phyloP scores from a whole-genome alignment of 768 basidiomycete genomes.

The Boletus rufocinnamomeus region DNA sequence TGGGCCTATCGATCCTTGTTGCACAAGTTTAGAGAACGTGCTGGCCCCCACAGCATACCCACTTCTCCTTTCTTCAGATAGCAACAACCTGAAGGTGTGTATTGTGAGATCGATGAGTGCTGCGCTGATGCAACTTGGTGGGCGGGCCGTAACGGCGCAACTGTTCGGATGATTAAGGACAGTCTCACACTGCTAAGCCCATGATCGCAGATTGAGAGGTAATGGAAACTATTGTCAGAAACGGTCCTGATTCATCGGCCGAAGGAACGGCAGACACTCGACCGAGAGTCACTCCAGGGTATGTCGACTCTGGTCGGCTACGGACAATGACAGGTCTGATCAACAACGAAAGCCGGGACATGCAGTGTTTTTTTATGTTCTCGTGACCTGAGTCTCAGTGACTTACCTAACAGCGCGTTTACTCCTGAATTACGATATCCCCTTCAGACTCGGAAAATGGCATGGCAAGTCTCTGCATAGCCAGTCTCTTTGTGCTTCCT shows the following conservation, averaged over 20 bases:
- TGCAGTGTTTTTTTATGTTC: neutral
- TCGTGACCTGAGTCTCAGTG: neutral
- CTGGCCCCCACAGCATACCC: neutral
- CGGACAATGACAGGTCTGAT: neutral
- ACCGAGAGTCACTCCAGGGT: neutral
- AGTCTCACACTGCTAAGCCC: neutral
- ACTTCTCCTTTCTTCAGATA: neutral
- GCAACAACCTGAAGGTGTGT: neutral
- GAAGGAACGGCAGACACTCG: neutral
- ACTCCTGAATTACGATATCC: slow-evolving; percentile 10
- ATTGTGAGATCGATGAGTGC: neutral
- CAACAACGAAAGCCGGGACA: neutral
- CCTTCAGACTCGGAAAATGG: neutral
- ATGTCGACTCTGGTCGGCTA: neutral
- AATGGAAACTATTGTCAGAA: neutral
- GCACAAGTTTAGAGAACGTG: neutral
- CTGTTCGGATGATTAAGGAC: neutral
- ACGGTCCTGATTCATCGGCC: neutral
- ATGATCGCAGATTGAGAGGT: slow-evolving; percentile 22
- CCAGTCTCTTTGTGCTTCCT: neutral
- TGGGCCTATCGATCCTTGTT: neutral
- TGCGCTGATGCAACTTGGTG: neutral
- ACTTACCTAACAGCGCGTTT: slow-evolving; percentile 16
- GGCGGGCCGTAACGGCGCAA: neutral
- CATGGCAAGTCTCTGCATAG: slow-evolving; percentile 3